phyloP scores from a whole-genome alignment of 2,329 filamentous ascomycete genomes.

The Beauveria pseudobassiana region DNA sequence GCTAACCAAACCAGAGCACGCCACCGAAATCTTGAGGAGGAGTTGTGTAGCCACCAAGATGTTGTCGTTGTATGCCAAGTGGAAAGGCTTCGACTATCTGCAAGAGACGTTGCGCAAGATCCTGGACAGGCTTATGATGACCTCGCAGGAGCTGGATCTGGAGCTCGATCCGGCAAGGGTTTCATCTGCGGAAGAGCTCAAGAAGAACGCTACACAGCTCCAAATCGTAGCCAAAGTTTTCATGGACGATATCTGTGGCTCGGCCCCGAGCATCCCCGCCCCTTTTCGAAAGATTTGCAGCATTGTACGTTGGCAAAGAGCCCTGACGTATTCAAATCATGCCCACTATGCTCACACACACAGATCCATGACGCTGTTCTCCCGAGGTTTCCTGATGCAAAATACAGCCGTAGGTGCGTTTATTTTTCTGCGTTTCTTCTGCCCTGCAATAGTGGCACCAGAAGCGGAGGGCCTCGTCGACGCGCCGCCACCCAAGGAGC shows the following conservation, averaged over 20 bases:
- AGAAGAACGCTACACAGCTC: constrained; percentile 59
- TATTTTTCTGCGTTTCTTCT: constrained; percentile 65
- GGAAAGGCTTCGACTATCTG: constrained; percentile 59
- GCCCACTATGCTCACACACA: constrained; percentile 12
- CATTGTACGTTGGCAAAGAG: constrained; percentile 40
- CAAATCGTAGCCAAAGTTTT: constrained; percentile 63
- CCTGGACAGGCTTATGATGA: constrained; percentile 57
- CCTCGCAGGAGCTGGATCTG: constrained; percentile 59
- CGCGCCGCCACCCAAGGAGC: constrained; percentile 56
- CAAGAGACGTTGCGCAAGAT: constrained; percentile 59
- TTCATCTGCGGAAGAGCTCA: constrained; percentile 51
- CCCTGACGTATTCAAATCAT: too few species aligned
- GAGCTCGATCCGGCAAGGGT: constrained; percentile 60
- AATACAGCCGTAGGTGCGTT: constrained; percentile 66
- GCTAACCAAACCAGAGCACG: constrained; percentile 44
- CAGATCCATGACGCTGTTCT: constrained; percentile 58
- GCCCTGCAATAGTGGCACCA: constrained; percentile 63
- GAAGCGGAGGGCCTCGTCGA: constrained; percentile 60
- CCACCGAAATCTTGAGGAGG: constrained; percentile 58
- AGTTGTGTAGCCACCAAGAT: constrained; percentile 68
- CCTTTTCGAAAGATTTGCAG: constrained; percentile 61
- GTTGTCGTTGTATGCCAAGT: constrained; percentile 63
- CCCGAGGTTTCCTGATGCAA: constrained; percentile 58
- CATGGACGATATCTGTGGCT: constrained; percentile 62
- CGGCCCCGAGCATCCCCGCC: constrained; percentile 51